Evolutionary conservation across 2,329 filamentous ascomycete genomes (phyloP).

Genomic region (Amesomyces nigricolor): DNA sequence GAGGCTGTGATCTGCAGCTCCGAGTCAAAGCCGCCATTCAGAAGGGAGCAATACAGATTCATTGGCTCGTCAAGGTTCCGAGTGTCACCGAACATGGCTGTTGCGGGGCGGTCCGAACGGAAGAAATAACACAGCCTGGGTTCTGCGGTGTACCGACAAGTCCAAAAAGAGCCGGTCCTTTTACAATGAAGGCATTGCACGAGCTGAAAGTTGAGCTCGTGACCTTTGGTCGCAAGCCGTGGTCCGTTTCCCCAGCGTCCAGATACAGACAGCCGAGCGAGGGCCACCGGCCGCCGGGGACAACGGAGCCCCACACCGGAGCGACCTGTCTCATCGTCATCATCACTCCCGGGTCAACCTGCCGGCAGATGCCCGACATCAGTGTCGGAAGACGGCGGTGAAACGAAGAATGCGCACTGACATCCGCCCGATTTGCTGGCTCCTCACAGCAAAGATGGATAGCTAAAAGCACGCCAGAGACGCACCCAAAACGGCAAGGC

Average conservation of each 20-base stretch:
- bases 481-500: conserved; percentile 12
- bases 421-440: conserved; percentile 21
- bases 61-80: conserved; percentile 3
- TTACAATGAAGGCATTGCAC: not conserved
- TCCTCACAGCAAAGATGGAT: conserved; percentile 18
- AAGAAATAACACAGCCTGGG: conserved; percentile 18
- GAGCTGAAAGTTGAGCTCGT: not conserved
- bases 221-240: not conserved
- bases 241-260: conserved; percentile 1
- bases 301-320: not conserved
- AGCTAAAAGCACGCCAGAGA: conserved; percentile 1
- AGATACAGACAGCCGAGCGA: not conserved
- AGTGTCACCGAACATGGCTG: conserved; percentile 12
- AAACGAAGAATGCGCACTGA: conserved; percentile 14
- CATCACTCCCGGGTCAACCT: no score
- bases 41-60: not conserved
- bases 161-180: not conserved
- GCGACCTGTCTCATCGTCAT: no score
- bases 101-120: conserved; percentile 21
- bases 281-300: not conserved
- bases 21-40: not conserved
- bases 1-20: conserved; percentile 8
- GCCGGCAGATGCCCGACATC: conserved; percentile 8
- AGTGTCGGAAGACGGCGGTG: conserved; percentile 16
- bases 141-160: not conserved